Evolutionary conservation across 768 basidiomycete species (phyloP), one percentile per base, ranked within the genome.

Genomic region (Leccinum rimulosum): DNA sequence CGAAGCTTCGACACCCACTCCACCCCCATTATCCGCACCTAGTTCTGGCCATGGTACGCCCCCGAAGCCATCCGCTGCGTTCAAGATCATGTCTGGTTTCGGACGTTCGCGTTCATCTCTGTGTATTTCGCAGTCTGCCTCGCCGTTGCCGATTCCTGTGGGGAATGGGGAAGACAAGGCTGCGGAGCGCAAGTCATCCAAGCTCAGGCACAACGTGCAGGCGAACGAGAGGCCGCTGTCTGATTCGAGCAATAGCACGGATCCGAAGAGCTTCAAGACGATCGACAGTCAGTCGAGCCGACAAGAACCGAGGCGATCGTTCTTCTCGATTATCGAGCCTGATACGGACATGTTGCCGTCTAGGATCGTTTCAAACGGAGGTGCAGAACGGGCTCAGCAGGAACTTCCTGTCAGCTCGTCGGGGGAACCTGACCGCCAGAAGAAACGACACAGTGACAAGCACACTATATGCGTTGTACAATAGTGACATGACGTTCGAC

Each of bases 1-100:
- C 4, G 88, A 89, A 59, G 82, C 83, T 40, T 74, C 83, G 0
- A 84, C 79, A 55, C 74, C 78, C 52, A 74, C 79, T 1, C 77
- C 80, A 61, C 72, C 77, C 14, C 68, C 75, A 3, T 63, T 76
- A 11, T 72, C 75, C 11, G 60, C 69, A 19, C 64, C 68, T 15
- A 49, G 51, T 47, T 61, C 70, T 28, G 61, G 64, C 17, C 70
- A 68, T 38, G 55, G 31, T 7, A 48, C 59, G 9, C 63, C 74
- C 14, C 68, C 68, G 14, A 80, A 80, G 58, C 76, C 84, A 14
- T 80, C 86, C 5, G 82, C 81, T 6, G 85, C 82, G 8, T 88
- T 84, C 77, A 88, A 80, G 69, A 83, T 89, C 59, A 79, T 86
- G 59, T 77, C 80, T 25, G 83, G 80, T 14, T 87, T 89, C 73